Evolutionary conservation across 345 rosid species (phyloP).

Genomic region (Syzygium oleosum): DNA sequence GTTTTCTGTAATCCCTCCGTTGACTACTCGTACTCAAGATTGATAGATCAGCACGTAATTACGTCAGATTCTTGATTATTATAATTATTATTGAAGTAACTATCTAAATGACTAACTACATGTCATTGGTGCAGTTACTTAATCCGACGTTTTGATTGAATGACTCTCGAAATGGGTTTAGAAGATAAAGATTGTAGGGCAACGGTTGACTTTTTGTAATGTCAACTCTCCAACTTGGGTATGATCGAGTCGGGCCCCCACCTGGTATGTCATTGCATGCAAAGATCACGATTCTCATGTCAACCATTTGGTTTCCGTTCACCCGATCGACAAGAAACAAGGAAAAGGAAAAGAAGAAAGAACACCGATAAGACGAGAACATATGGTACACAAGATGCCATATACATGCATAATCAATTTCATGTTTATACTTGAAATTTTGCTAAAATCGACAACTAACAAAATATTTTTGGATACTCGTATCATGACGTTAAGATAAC

Average conservation of each 20-base stretch:
- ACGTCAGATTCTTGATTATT: background rate
- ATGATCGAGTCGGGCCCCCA: background rate
- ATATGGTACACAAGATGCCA: background rate
- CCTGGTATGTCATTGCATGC: background rate
- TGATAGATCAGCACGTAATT: background rate
- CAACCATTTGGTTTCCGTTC: background rate
- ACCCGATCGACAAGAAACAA: background rate
- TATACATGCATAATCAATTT: background rate
- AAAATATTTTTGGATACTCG: background rate
- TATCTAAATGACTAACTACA: background rate
- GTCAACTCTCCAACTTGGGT: background rate
- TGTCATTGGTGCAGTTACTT: background rate
- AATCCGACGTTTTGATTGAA: background rate
- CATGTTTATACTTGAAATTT: background rate
- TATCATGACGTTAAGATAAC: background rate
- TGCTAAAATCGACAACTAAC: background rate
- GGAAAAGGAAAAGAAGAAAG: background rate
- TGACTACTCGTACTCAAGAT: background rate
- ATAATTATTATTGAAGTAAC: background rate
- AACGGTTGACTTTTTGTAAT: background rate
- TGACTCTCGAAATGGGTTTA: background rate
- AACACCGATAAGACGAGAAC: background rate
- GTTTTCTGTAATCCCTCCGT: background rate
- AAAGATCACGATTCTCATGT: background rate
- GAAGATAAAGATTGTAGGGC: background rate